A percentile compares a stretch with the other conserved stretches of the same genome.
phyloP scores from a whole-genome alignment of 2,329 filamentous ascomycete species.

The Boeremia lycopersici region DNA sequence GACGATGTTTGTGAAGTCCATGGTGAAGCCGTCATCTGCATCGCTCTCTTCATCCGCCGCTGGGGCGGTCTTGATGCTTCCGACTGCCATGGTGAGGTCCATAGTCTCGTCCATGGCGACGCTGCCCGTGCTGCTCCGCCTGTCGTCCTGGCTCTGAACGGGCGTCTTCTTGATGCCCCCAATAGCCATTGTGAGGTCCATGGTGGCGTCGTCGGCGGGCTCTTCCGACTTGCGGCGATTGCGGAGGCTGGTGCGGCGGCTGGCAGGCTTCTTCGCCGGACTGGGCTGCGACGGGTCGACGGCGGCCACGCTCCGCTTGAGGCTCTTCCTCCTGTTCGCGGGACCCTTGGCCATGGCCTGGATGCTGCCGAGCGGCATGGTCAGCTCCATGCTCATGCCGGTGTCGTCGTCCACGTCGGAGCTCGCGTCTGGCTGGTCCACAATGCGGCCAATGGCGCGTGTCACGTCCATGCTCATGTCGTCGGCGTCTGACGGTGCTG shows the following conservation, averaged over 20 bases:
- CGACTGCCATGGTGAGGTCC: conserved; percentile 49
- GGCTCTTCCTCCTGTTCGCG: conserved; percentile 43
- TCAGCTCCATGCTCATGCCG: conserved; percentile 61
- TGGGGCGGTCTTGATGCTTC: conserved; percentile 38
- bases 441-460: conserved; percentile 77
- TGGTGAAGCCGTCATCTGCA: conserved; percentile 54
- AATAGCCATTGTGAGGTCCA: conserved; percentile 49
- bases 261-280: conserved; percentile 42
- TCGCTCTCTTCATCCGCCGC: conserved; percentile 17
- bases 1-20: conserved; percentile 58
- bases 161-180: conserved; percentile 40
- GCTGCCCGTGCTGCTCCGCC: conserved; percentile 33
- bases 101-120: conserved; percentile 46
- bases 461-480: conserved; percentile 97
- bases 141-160: conserved; percentile 14
- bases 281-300: conserved; percentile 46
- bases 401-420: conserved; percentile 52
- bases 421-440: conserved; percentile 55
- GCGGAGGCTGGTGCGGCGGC: conserved; percentile 47
- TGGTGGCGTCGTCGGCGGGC: conserved; percentile 48
- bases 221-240: conserved; percentile 45
- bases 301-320: conserved; percentile 53
- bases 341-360: conserved; percentile 41
- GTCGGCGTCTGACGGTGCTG: conserved; percentile 52
- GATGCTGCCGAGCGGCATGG: conserved; percentile 60